These are phyloP conservation scores for Aureobasidium vineae DNA, from an alignment of 2,329 filamentous ascomycete species.

Conservation along the genomic window DNA sequence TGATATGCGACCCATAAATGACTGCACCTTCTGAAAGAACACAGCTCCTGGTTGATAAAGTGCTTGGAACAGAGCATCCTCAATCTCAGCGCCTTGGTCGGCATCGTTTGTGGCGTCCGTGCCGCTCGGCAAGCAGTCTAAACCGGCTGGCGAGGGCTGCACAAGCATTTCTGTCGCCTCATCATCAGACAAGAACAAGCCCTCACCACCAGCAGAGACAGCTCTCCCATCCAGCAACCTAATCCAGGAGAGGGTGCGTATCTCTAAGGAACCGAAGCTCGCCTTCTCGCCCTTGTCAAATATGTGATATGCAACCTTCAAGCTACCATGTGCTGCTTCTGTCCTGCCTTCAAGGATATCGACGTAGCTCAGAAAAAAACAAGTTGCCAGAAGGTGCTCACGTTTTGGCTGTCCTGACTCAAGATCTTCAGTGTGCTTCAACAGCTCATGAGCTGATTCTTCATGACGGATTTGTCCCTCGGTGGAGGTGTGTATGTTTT, in stretches of 20 bases:
- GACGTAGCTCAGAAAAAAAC: slow-evolving; percentile 57
- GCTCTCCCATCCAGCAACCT: slow-evolving; percentile 56
- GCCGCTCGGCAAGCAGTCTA: slow-evolving; percentile 23
- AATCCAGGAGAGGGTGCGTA: slow-evolving; percentile 55
- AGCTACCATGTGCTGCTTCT: slow-evolving; percentile 50
- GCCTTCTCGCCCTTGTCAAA: slow-evolving; percentile 38
- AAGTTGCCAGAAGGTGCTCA: slow-evolving; percentile 49
- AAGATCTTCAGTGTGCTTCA: background rate
- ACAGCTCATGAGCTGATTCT: background rate
- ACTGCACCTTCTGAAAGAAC: slow-evolving; percentile 59
- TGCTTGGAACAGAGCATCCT: slow-evolving; percentile 55
- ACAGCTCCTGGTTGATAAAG: slow-evolving; percentile 56
- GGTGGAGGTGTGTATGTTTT: slow-evolving; percentile 24
- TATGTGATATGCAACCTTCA: slow-evolving; percentile 52
- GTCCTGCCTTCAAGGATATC: slow-evolving; percentile 44
- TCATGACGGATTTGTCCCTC: slow-evolving; percentile 32
- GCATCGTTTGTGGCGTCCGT: slow-evolving; percentile 19
- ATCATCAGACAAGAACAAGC: slow-evolving; percentile 48
- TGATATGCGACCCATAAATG: slow-evolving; percentile 57
- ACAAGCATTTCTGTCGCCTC: slow-evolving; percentile 51
- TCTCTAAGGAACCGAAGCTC: slow-evolving; percentile 39
- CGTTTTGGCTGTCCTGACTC: background rate
- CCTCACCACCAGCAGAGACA: slow-evolving; percentile 57
- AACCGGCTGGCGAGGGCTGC: slow-evolving; percentile 46
- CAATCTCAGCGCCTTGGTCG: slow-evolving; percentile 39